Evolutionary conservation across 495 filamentous ascomycete genomes (phyloP).

Genomic region (Glarea lozoyensis): DNA sequence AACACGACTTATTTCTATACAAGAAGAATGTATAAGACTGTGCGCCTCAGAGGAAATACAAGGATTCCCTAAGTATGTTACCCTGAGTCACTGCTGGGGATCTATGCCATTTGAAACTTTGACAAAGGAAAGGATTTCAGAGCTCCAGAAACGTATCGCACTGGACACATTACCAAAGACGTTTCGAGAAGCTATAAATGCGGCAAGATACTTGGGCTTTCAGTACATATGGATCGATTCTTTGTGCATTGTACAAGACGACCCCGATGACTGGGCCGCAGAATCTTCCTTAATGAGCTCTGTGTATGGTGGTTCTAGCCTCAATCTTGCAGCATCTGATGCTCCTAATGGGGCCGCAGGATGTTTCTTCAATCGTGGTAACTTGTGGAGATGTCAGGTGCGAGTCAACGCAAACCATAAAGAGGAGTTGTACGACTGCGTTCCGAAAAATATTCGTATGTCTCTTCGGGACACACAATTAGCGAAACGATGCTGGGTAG

Average conservation of each 20-base stretch:
- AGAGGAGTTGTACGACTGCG: too few species aligned
- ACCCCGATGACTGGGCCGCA: neutral
- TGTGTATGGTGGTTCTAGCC: neutral
- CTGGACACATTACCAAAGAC: neutral
- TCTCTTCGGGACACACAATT: too few species aligned
- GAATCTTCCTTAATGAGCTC: neutral
- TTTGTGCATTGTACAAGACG: conserved; percentile 2
- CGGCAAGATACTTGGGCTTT: neutral
- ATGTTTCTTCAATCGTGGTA: conserved; percentile 1
- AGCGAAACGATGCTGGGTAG: too few species aligned
- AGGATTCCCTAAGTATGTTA: conserved; percentile 1
- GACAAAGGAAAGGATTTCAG: neutral
- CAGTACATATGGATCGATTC: neutral
- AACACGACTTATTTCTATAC: neutral
- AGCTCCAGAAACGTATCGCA: neutral
- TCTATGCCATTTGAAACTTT: neutral
- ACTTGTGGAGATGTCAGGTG: neutral
- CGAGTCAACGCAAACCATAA: too few species aligned
- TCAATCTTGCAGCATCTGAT: conserved; percentile 2
- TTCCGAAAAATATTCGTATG: too few species aligned
- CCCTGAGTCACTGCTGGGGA: conserved; percentile 6
- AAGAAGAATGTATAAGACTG: neutral
- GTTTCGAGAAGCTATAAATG: neutral
- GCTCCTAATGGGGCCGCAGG: neutral
- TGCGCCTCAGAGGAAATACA: neutral